Evolutionary conservation across 1,284 basidiomycete species (phyloP).

Genomic region (Stygiomarasmius scandens): DNA sequence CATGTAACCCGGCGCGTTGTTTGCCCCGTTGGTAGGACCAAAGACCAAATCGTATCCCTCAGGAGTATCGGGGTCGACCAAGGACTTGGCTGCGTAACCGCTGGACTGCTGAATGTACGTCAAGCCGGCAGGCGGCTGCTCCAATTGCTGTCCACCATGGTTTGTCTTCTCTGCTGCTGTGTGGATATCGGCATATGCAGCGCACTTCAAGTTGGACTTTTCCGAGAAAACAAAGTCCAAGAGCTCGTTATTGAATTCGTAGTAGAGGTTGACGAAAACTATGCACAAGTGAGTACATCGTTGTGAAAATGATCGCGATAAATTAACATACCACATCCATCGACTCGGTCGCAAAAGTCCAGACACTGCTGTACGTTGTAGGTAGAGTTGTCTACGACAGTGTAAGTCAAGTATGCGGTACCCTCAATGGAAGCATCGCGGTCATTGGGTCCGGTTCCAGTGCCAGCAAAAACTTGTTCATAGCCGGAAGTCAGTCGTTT

Average conservation of each 20-base stretch:
- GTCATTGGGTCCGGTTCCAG: slow-evolving; percentile 31
- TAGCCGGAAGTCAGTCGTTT: slow-evolving; percentile 32
- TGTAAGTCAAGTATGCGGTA: slow-evolving; percentile 43
- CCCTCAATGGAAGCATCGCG: slow-evolving; percentile 46
- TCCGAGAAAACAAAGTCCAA: slow-evolving; percentile 38
- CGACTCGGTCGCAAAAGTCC: slow-evolving; percentile 33
- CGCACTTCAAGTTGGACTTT: slow-evolving; percentile 46
- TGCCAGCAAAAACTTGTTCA: slow-evolving; percentile 38
- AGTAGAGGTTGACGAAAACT: slow-evolving; percentile 50
- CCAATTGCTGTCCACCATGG: slow-evolving; percentile 34
- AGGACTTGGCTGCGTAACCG: slow-evolving; percentile 37
- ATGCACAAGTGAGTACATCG: neutral
- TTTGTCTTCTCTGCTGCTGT: slow-evolving; percentile 37
- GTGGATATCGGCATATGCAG: slow-evolving; percentile 39
- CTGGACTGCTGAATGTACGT: slow-evolving; percentile 43
- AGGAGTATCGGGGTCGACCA: slow-evolving; percentile 35
- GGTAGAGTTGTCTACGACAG: slow-evolving; percentile 38
- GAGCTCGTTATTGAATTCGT: slow-evolving; percentile 44
- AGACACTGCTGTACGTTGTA: slow-evolving; percentile 42
- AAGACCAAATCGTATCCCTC: slow-evolving; percentile 45
- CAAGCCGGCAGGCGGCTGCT: slow-evolving; percentile 30
- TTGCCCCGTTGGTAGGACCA: slow-evolving; percentile 45
- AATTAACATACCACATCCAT: slow-evolving; percentile 35
- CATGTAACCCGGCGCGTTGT: slow-evolving; percentile 41
- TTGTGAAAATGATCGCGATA: neutral